Evolutionary conservation across 176 grass and related monocot genomes (phyloP), one percentile per base, ranked within the genome.

Genomic region (Canna indica): DNA sequence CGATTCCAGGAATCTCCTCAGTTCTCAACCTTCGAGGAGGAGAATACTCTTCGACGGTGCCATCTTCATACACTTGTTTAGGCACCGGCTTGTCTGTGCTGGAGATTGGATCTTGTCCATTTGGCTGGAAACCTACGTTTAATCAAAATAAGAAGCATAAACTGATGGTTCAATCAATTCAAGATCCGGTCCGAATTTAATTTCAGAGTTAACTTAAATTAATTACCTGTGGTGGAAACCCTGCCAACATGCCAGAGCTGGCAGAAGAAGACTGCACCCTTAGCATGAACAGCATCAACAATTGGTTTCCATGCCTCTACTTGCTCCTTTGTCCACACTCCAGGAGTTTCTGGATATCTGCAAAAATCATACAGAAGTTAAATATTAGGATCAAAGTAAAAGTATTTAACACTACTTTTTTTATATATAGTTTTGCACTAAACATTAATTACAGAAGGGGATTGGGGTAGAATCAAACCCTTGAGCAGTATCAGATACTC

Each of bases 181-280:
- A 44, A 0, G 41, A 44, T 10, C 13, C 5, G 5, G 13, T 10
- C 41, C 41, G 41, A 11, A 10, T 44, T 44, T 4, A 44, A 44
- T 44, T 44, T 44, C 8, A 11, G 13, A 11, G 41, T 44, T 8
- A 8, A 44, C 7, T 44, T 8, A 44, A 7, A 10, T 44, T 44
- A 11, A 1, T 44, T 28, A 86, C 87, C 68, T 32, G 57, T 79
- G n/a, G 42, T 77, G 20, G 84, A 91, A n/a, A 78, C 81, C 57
- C 88, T 87, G 44, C 88, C 88, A 0, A 34, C 52, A 47, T 87
- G 88, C 81, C 84, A 87, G 35, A 91, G 78, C n/a, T 91, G 88
- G 76, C 88, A 87, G 80, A 91, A 91, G 81, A 91, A 87, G 54
- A 91, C 46, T 53, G 78, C 88, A 0, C 88, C 88, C 77, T 87